phyloP scores from a whole-genome alignment of 306 rosid species.

The Hippophae tibetana region DNA sequence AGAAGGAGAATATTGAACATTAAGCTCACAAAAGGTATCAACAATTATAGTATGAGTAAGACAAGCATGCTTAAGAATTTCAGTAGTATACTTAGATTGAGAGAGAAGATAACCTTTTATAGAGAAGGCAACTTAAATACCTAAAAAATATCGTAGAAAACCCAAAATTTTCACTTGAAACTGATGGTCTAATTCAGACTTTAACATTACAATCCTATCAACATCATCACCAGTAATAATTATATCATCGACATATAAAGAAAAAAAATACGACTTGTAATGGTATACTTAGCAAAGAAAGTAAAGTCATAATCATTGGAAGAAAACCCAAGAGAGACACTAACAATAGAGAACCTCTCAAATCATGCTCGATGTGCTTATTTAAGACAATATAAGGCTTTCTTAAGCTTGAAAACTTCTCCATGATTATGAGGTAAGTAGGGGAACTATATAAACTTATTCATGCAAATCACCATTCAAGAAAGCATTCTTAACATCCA shows the following conservation, averaged over 20 bases:
- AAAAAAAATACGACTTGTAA: neutral
- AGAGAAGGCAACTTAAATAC: too few relatives aligned
- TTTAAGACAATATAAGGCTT: neutral
- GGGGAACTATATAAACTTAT: neutral
- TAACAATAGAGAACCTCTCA: neutral
- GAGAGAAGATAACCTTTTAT: too few relatives aligned
- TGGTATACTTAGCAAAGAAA: neutral
- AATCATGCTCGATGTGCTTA: neutral
- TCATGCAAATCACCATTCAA: neutral
- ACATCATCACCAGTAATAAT: neutral
- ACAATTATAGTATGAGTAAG: too few relatives aligned
- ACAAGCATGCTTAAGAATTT: too few relatives aligned
- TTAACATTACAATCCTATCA: neutral
- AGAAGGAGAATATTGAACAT: too few relatives aligned
- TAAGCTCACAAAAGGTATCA: too few relatives aligned
- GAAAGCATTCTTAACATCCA: neutral
- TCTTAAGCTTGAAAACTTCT: neutral
- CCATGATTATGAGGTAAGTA: neutral
- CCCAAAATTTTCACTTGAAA: too few relatives aligned
- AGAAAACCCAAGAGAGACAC: neutral
- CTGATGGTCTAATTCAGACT: neutral
- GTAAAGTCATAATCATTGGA: neutral
- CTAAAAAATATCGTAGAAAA: too few relatives aligned
- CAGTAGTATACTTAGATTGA: too few relatives aligned
- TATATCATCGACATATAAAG: neutral